These are phyloP conservation scores for Pestalotiopsis sp. DNA, from an alignment of 2,329 filamentous ascomycete genomes.

Conservation along the genomic window DNA sequence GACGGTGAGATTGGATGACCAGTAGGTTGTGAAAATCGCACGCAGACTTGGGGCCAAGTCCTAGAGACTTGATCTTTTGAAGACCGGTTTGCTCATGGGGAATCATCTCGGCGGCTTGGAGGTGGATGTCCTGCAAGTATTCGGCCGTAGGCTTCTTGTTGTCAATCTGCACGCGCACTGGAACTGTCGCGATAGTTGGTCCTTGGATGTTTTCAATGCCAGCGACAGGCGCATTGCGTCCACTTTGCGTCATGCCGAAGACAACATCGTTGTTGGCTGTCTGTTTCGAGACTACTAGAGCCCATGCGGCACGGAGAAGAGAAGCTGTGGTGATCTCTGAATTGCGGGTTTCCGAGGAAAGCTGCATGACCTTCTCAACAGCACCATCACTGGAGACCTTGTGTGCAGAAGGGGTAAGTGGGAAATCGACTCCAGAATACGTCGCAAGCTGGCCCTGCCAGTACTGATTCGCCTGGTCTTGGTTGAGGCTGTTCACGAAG, in stretches of 20 bases:
- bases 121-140: constrained; percentile 8
- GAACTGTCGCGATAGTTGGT: constrained; percentile 42
- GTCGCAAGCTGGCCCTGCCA: not conserved
- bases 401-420: not conserved
- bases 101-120: constrained; percentile 40
- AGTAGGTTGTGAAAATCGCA: constrained; percentile 34
- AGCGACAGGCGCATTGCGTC: constrained; percentile 27
- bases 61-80: constrained; percentile 8
- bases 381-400: not conserved
- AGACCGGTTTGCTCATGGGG: constrained; percentile 46
- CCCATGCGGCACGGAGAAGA: constrained; percentile 41
- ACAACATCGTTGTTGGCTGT: constrained; percentile 37
- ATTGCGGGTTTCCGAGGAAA: not conserved
- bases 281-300: constrained; percentile 36
- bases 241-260: constrained; percentile 43
- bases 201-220: constrained; percentile 21
- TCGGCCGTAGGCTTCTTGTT: constrained; percentile 26
- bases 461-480: not conserved
- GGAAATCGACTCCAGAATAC: not conserved
- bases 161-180: constrained; percentile 36
- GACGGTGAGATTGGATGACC: constrained; percentile 33
- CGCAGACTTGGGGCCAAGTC: not conserved
- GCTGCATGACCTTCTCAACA: not conserved
- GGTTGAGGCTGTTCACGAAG: not conserved
- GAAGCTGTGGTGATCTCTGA: constrained; percentile 37